Base-by-base conservation (phyloP, 2,329 filamentous ascomycete genomes). In the Hymenoscyphus scutula region DNA sequence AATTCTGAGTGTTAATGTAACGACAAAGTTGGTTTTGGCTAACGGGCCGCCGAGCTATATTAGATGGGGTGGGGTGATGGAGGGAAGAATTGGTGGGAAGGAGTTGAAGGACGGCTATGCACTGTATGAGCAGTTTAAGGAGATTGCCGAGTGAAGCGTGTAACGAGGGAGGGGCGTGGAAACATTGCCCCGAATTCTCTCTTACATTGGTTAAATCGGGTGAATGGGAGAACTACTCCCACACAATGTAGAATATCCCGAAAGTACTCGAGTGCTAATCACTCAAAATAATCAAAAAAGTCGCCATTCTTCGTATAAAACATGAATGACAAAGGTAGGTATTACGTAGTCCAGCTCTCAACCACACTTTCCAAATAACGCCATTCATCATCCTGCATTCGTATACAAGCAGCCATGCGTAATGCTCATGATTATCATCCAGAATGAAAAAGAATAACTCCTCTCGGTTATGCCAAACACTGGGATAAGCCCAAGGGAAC, bases 111-210 rank as follows among this genome's bases (percentile, higher is more conserved):
- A 13, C 8, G 58, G 51, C 15, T 32, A 55, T n/a, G 58, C 48
- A 4, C 3, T 55, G 48, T 48, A 25, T 7, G 58, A 60, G 23
- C 34, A 60, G 48, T 60, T 60, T 30, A 60, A 54, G 45, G 11
- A 10, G 53, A 17, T 51, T 37, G 34, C 34, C 5, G 13, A 37
- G 34, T 37, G 34, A 37, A 37, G 34, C 13, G 32, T 3, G 32
- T 37, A 37, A 37, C 32, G 3, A 37, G 34, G 34, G 8, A 34
- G 32, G n/a, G n/a, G n/a, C n/a, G n/a, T n/a, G n/a, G n/a, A n/a
- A n/a, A n/a, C n/a, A n/a, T n/a, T n/a, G n/a, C n/a, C n/a, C n/a
- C n/a, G n/a, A n/a, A n/a, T n/a, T n/a, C n/a, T n/a, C n/a, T n/a
- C n/a, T n/a, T n/a, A n/a, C n/a, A n/a, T n/a, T n/a, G n/a, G n/a